Conservation (phyloP, 345 rosid species). For the Litchi chinensis region DNA sequence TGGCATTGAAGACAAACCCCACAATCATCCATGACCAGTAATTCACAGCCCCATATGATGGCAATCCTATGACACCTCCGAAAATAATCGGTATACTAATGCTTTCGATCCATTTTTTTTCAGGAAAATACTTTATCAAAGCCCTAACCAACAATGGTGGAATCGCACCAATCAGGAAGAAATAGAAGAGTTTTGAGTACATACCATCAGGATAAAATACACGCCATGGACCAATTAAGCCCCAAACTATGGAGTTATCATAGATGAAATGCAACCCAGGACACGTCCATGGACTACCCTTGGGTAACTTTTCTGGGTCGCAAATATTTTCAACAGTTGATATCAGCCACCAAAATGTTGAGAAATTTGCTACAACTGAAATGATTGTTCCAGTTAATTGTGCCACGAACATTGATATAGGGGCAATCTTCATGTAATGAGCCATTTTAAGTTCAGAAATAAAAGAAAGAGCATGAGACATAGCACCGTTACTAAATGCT, state of each 20-base stretch:
- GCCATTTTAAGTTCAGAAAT: not conserved
- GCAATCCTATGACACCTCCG: not conserved
- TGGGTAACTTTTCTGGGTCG: slow-evolving; percentile 1
- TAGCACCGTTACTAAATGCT: not conserved
- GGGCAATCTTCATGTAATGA: slow-evolving; percentile 6
- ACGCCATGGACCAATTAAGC: slow-evolving; percentile 16
- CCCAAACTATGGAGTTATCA: slow-evolving; percentile 9
- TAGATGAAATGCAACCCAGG: not conserved
- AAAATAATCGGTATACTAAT: not conserved
- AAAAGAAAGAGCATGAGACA: not conserved
- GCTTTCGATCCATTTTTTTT: slow-evolving; percentile 2
- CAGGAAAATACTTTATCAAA: not conserved
- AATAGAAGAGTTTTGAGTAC: not conserved
- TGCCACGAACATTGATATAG: not conserved
- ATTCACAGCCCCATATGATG: not conserved
- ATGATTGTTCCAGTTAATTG: slow-evolving; percentile 7
- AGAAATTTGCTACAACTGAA: not conserved
- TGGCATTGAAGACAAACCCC: slow-evolving; percentile 2
- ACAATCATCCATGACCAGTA: not conserved
- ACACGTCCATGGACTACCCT: slow-evolving; percentile 19
- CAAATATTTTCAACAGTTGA: slow-evolving; percentile 10
- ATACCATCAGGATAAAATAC: not conserved
- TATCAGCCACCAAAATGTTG: slow-evolving; percentile 11
- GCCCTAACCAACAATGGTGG: slow-evolving; percentile 5
- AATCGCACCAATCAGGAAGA: not conserved